Evolutionary conservation across 257 asterid genomes (phyloP).

Genomic region (Primulina eburnea): DNA sequence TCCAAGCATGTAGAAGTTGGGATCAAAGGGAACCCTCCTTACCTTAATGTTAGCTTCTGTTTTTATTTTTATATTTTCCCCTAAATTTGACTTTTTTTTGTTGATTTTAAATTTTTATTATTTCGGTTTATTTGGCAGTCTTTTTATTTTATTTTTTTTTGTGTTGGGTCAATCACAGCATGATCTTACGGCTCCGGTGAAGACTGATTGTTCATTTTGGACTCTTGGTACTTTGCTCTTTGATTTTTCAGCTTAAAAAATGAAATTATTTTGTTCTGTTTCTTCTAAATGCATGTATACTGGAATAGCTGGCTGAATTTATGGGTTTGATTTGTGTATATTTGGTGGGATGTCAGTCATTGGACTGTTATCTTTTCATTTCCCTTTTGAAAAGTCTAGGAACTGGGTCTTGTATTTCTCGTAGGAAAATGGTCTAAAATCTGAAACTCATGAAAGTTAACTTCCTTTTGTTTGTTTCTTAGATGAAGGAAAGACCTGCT

Average conservation of each 20-base stretch:
- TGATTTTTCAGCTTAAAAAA: neutral
- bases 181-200: constrained; percentile 74
- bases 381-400: neutral
- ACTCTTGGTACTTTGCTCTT: constrained; percentile 64
- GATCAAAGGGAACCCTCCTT: constrained; percentile 94
- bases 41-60: constrained; percentile 57
- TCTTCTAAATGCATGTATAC: neutral
- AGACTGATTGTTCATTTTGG: constrained; percentile 96
- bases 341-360: neutral
- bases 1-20: constrained; percentile 91
- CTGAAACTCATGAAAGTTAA: neutral
- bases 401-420: neutral
- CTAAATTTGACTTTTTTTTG: neutral
- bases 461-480: neutral
- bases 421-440: neutral
- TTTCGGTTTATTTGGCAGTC: neutral
- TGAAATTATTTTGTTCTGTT: neutral
- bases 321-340: neutral
- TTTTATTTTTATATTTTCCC: neutral
- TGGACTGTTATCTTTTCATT: neutral
- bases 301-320: neutral
- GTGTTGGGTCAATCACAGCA: constrained; percentile 41
- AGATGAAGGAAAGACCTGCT: neutral
- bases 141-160: neutral
- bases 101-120: constrained; percentile 2